phyloP scores from a whole-genome alignment of 306 rosid species.

The Prunus salicina region DNA sequence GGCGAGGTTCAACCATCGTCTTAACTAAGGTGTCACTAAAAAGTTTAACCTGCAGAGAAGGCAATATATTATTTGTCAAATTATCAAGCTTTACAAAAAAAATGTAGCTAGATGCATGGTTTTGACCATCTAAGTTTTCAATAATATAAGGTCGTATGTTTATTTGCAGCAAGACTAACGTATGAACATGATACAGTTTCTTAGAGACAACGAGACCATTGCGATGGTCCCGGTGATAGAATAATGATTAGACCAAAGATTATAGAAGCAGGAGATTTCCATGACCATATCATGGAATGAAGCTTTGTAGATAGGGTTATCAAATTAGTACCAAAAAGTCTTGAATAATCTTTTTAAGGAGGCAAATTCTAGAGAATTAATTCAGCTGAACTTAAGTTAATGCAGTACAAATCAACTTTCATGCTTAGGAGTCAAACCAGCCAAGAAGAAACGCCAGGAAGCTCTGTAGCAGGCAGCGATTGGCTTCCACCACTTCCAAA shows the following conservation, averaged over 20 bases:
- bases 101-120: not conserved
- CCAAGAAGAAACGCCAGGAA: slow-evolving; percentile 94
- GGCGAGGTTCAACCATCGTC: slow-evolving; percentile 98
- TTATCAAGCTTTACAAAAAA: not conserved
- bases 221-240: too few species aligned
- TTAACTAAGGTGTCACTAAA: slow-evolving; percentile 69
- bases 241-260: too few species aligned
- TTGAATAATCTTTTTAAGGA: too few species aligned
- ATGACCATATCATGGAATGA: too few species aligned
- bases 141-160: not conserved
- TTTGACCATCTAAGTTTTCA: not conserved
- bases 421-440: slow-evolving; percentile 54
- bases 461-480: slow-evolving; percentile 89
- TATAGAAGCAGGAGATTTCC: too few species aligned
- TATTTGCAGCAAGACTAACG: not conserved
- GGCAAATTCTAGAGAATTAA: not conserved
- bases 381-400: not conserved
- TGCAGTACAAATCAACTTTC: not conserved
- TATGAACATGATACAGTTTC: not conserved
- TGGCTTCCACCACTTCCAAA: slow-evolving; percentile 99
- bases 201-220: too few species aligned
- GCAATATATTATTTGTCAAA: slow-evolving; percentile 10
- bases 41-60: slow-evolving; percentile 61
- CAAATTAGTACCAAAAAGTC: too few species aligned
- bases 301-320: too few species aligned